Conservation (phyloP, 257 asterid genomes). For the Haberlea rhodopensis region DNA sequence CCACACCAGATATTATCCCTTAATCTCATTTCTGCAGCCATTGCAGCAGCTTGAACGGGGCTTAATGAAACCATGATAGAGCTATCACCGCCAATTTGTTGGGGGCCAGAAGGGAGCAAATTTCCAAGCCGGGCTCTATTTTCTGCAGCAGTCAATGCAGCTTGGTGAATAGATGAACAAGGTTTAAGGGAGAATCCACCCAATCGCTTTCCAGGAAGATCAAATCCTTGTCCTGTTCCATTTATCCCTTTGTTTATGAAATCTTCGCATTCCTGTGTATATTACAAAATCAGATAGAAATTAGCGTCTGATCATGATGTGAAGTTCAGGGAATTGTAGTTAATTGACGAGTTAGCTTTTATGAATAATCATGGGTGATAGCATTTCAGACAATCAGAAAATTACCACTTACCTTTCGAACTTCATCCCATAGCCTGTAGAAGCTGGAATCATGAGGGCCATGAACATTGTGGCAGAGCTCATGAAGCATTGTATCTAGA, state of each 20-base stretch:
- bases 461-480: conserved; percentile 83
- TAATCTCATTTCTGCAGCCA: conserved; percentile 97
- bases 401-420: conserved; percentile 61
- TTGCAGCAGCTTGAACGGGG: conserved; percentile 95
- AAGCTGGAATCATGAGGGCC: conserved; percentile 85
- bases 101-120: conserved; percentile 82
- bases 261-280: conserved; percentile 77
- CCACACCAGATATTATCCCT: conserved; percentile 93
- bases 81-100: conserved; percentile 76
- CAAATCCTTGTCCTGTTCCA: conserved; percentile 85
- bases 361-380: not conserved
- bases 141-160: conserved; percentile 80
- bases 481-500: conserved; percentile 96
- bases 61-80: conserved; percentile 69
- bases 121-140: conserved; percentile 63
- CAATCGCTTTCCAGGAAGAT: conserved; percentile 82
- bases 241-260: conserved; percentile 67
- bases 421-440: conserved; percentile 94
- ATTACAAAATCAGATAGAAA: conserved; percentile 7
- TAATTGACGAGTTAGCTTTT: not conserved
- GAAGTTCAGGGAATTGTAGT: not conserved
- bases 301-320: not conserved
- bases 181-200: conserved; percentile 64
- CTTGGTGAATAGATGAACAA: conserved; percentile 58
- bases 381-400: not conserved